Conservation (phyloP, 148 eudicot genomes). For the Pouteria glomerata region DNA sequence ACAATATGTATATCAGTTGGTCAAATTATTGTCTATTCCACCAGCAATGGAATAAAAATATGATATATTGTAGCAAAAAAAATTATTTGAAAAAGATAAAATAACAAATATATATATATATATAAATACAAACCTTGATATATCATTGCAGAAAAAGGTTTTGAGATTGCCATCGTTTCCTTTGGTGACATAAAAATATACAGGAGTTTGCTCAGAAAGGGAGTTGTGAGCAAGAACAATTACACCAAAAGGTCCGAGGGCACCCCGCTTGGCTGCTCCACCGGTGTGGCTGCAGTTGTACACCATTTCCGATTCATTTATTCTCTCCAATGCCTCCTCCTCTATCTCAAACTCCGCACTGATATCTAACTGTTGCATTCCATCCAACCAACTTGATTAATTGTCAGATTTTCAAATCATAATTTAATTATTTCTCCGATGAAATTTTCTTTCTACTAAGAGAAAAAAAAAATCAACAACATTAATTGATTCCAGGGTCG, state of each 20-base stretch:
- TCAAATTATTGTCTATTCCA: neutral
- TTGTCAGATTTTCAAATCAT: no score
- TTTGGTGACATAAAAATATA: conserved; percentile 53
- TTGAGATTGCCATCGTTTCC: conserved; percentile 19
- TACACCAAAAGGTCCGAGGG: conserved; percentile 59
- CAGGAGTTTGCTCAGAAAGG: conserved; percentile 41
- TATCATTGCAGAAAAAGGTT: conserved; percentile 54
- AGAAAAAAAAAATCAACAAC: no score
- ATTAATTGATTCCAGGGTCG: neutral
- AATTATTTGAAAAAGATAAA: no score
- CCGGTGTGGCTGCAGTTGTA: conserved; percentile 36
- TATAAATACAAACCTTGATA: conserved; percentile 16
- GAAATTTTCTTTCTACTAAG: no score
- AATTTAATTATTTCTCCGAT: no score
- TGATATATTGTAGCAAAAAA: no score
- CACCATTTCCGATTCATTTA: conserved; percentile 14
- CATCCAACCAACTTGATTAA: no score
- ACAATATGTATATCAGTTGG: neutral
- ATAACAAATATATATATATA: neutral
- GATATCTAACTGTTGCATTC: conserved; percentile 44
- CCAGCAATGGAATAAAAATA: no score
- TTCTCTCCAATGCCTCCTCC: conserved; percentile 22
- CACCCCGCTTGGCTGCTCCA: conserved; percentile 44
- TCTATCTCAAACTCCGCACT: conserved; percentile 44
- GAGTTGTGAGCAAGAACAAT: conserved; percentile 32